Base-by-base conservation (phyloP, 1,284 basidiomycete species). In the Coniferiporia sulphurascens region DNA sequence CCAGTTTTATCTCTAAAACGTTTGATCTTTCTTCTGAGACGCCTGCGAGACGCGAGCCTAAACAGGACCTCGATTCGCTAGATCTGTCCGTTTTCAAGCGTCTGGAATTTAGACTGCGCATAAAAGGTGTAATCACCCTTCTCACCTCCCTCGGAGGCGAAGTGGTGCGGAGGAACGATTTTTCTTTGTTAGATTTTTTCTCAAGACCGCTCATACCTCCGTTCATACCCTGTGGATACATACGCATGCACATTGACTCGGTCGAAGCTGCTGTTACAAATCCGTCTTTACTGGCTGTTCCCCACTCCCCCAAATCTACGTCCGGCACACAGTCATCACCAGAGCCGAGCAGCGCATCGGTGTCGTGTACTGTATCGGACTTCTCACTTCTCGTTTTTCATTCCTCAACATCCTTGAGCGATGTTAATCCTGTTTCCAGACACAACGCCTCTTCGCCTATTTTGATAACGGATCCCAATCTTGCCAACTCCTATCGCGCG, bases 401-500 rank as follows among this genome's bases (percentile, higher is more conserved):
- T 36, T 52, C 61, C 8, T 48, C 64, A 12, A 27, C 34, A 9
- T 32, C 52, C 34, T 57, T 52, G 58, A 62, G 22, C 64, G 65
- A 15, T 36, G 34, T 27, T 48, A 27, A 19, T 55, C 41, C 12
- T 55, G 60, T 13, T 46, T 41, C 15, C 62, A 63, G 7, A 67
- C 70, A 54, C 58, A 73, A 59, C 58, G 70, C 45, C 77, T 63
- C 83, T 17, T 76, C 77, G 19, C 89, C 89, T 12, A 68, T 91
- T 52, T 65, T 91, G 15, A 79, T 89, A 56, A 83, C 80, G 2
- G 89, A 91, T 65, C 78, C 74, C 32, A 69, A 80, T 61, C 76
- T 90, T 19, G 67, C 72, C n/a, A 69, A 69, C 3, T 83, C 85
- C 59, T 84, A 85, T 67, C 53, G 22, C 44, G 22, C 19, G 7